Base-by-base conservation (phyloP, 1,139 yeast species). In the Scheffersomyces parashehatae region DNA sequence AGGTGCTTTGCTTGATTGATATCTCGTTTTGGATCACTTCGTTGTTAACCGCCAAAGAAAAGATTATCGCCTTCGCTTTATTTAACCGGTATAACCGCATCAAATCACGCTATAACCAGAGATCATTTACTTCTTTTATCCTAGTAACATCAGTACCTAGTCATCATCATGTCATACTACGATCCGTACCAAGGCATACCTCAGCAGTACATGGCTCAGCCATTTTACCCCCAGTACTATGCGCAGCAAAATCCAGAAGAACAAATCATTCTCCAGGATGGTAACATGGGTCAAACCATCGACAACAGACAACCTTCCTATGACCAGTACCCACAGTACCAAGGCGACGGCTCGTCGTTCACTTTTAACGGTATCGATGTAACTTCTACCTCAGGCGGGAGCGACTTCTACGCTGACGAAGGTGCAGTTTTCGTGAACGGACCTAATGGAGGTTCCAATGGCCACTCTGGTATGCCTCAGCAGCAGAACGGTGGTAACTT, bases 151-250 rank as follows among this genome's bases (percentile, higher is more conserved):
- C 5, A 20, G 8, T 6, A 20, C 7, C 26, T 20, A 20, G 26
- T 36, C 7, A 28, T 30, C 41, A 54, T 15, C 43, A 74, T 74
- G 79, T 64, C 77, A 39, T 73, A 70, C 59, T 73, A 70, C 58
- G 75, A 73, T 45, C 75, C 75, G 26, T 73, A 67, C 54, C 77
- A 70, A 54, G 69, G 70, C 30, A 59, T 64, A 29, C 68, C 75
- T 37, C 77, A 67, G 49, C 77, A 67, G 47, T 70, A 66, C 47
- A 53, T 67, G 50, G 54, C 64, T 15, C 74, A 67, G 48, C 67
- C 66, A 10, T 66, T 62, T 45, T 67, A 64, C 43, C 63, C 64
- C n/a, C 73, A 65, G 45, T 67, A 61, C 44, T 68, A 66, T 45
- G 59, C 55, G 32, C 61, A 59, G 39, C 26, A 20, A 20, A 42